Conservation (phyloP, 2,329 filamentous ascomycete genomes). For the Fusarium sp. region DNA sequence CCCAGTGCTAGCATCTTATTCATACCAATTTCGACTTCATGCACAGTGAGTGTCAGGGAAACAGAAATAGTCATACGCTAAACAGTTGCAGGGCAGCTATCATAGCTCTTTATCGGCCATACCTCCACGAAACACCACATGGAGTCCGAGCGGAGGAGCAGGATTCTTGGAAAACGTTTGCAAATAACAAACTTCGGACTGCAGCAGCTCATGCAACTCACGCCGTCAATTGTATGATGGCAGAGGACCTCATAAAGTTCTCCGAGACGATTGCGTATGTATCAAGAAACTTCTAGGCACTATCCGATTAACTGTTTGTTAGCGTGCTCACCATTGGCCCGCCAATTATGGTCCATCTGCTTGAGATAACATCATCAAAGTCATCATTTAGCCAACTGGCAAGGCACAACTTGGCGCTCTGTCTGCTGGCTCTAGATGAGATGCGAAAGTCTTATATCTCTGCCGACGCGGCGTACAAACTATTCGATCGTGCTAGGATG, state of each 20-base stretch:
- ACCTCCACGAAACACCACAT: background rate
- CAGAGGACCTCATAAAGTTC: background rate
- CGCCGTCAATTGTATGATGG: constrained; percentile 4
- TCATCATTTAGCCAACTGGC: background rate
- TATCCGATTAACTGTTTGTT: background rate
- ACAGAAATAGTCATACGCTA: background rate
- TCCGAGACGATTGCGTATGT: background rate
- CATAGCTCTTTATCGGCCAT: background rate
- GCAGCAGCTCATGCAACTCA: background rate
- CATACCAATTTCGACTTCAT: background rate
- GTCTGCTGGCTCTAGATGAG: constrained; percentile 17
- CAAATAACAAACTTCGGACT: background rate
- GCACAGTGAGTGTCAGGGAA: background rate
- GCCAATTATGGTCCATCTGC: constrained; percentile 14
- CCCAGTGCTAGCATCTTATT: background rate
- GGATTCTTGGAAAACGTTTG: background rate
- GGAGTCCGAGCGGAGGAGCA: background rate
- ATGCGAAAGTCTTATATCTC: constrained; percentile 25
- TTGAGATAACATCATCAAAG: constrained; percentile 7
- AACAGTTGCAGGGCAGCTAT: background rate
- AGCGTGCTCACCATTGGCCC: constrained; percentile 12
- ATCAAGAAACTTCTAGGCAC: too few species aligned
- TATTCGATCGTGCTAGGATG: constrained; percentile 12
- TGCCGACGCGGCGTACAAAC: constrained; percentile 14
- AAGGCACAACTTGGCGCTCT: constrained; percentile 16